These are phyloP conservation scores for Artemisia tridentata DNA, from an alignment of 129 eudicot species.

Conservation along the genomic window DNA sequence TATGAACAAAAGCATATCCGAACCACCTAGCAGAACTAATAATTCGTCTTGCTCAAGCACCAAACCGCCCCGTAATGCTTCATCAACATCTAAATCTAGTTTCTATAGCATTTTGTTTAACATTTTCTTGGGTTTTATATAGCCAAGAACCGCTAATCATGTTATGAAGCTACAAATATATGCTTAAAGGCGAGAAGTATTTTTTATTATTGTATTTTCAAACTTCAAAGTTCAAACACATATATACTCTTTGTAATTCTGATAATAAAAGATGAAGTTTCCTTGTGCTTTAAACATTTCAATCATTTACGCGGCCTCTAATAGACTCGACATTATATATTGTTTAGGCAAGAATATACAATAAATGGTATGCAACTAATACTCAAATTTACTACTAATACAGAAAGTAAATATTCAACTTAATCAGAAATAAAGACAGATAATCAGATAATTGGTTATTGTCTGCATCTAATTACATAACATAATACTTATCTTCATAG, in stretches of 20 bases:
- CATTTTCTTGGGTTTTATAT: constrained; percentile 24
- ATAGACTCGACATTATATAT: background rate
- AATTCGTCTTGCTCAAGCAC: background rate
- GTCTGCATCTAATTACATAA: constrained; percentile 8
- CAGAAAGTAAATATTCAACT: constrained; percentile 15
- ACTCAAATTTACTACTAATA: constrained; percentile 10
- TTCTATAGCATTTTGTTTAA: constrained; percentile 15
- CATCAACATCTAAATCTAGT: constrained; percentile 14
- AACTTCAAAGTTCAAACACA: background rate
- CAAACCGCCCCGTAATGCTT: constrained; percentile 6
- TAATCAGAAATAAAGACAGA: constrained; percentile 3
- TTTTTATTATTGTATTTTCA: background rate
- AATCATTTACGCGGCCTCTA: background rate
- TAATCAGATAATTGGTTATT: constrained; percentile 19
- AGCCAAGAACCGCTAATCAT: background rate
- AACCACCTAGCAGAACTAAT: too few relatives aligned
- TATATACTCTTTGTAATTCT: background rate
- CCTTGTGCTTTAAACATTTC: background rate
- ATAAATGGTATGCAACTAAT: background rate
- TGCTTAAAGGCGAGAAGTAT: background rate
- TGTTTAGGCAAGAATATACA: background rate
- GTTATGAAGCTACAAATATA: background rate
- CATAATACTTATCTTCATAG: constrained; percentile 5
- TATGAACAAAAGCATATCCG: background rate
- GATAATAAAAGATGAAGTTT: background rate